Base-by-base conservation (phyloP, 2,329 filamentous ascomycete genomes). In the Ceratocystis lukuohia region DNA sequence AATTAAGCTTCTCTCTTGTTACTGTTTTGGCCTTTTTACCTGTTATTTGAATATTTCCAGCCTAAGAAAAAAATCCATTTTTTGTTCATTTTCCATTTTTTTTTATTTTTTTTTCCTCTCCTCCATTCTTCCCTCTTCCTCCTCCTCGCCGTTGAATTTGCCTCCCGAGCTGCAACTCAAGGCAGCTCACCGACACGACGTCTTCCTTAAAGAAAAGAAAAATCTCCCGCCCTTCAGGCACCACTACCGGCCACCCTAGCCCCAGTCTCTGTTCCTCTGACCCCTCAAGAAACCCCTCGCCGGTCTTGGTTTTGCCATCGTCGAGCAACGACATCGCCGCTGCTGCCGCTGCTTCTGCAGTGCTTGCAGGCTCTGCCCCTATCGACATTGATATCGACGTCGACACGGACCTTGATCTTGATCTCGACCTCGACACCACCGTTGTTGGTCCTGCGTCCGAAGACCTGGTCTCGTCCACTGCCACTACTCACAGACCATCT, bases 191-290 rank as follows among this genome's bases (percentile, higher is more conserved):
- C 75, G 79, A 82, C 84, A 87, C 81, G 76, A 87, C 84, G 84
- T 86, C 84, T 84, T 86, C 83, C 79, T 80, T 78, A 81, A 87
- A 87, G 84, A 87, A 87, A 84, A 81, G 84, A 80, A 87, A 84
- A 82, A 82, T 87, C 67, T 69, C 76, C 73, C 80, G 78, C 71
- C 77, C 76, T 73, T 74, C 76, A 67, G 66, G 56, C 63, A 65
- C 66, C 64, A 57, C 66, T 53, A 63, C 57, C 59, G 44, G 56
- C 25, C 30, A 56, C 41, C 62, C 57, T 22, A 61, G 69, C 74
- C 75, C 71, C 74, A 75, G 73, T 77, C 80, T 74, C 73, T 75
- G 41, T 15, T 67, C 66, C 33, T 64, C 66, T 69, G 74, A 75
- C 71, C 74, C 71, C 64, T 70, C 72, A 69, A 72, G 70, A 59